These are phyloP conservation scores for Eimeria maxima DNA, from an alignment of 169 alveolate genomes.

Conservation along the genomic window DNA sequence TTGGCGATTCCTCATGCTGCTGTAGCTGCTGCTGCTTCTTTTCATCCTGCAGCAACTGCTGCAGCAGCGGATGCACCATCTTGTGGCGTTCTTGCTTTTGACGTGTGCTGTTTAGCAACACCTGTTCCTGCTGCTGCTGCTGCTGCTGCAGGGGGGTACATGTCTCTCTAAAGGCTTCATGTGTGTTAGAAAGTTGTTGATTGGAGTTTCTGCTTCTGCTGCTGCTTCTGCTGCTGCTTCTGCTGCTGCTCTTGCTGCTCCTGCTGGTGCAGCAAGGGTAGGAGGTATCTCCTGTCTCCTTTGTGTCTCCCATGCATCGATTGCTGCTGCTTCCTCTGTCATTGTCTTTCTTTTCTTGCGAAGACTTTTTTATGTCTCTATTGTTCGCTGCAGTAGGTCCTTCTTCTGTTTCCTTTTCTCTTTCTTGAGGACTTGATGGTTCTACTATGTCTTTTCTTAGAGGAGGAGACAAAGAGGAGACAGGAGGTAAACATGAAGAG, in stretches of 20 bases:
- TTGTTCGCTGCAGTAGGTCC: too few relatives aligned
- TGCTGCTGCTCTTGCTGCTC: not conserved
- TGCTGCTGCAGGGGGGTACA: not conserved
- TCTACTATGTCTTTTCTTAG: not conserved
- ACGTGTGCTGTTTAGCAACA: not conserved
- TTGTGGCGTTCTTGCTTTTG: not conserved
- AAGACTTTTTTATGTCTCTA: not conserved
- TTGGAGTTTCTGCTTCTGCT: too few relatives aligned
- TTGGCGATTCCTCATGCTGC: not conserved
- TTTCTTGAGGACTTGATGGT: not conserved
- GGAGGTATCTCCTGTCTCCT: not conserved
- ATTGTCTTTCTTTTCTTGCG: not conserved
- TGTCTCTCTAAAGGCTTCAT: not conserved
- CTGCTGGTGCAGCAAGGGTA: not conserved
- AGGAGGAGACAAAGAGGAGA: not conserved
- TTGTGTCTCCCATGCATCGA: not conserved
- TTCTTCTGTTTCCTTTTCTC: not conserved
- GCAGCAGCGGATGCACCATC: not conserved
- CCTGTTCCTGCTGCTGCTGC: not conserved
- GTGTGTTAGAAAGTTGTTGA: not conserved
- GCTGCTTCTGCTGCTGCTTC: too few relatives aligned
- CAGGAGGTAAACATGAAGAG: not conserved
- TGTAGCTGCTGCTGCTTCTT: not conserved
- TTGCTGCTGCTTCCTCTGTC: not conserved
- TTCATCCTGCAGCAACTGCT: not conserved